Evolutionary conservation across 768 basidiomycete genomes (phyloP).

Genomic region (Plicaturopsis crispa): DNA sequence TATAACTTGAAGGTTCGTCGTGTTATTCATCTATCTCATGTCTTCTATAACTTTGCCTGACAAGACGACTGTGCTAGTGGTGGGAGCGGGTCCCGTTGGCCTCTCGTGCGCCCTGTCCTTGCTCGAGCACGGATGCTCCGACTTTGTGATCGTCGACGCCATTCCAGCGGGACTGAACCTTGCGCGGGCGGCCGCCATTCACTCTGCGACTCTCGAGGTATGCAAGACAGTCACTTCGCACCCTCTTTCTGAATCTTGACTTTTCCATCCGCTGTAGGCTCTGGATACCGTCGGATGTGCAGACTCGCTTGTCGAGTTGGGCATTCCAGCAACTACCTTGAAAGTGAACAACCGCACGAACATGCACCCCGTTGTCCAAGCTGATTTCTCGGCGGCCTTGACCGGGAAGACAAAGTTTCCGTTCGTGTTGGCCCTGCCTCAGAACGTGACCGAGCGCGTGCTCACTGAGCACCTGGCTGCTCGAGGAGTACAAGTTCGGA

Average conservation of each 20-base stretch:
- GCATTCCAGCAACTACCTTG: constrained; percentile 22
- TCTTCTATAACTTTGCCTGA: constrained; percentile 16
- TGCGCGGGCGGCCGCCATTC: constrained; percentile 39
- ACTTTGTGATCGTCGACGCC: constrained; percentile 38
- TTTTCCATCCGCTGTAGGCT: constrained; percentile 33
- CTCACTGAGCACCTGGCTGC: constrained; percentile 26
- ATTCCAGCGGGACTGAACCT: constrained; percentile 20
- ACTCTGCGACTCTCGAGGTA: constrained; percentile 48
- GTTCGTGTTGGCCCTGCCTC: constrained; percentile 34
- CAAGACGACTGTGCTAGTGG: constrained; percentile 35
- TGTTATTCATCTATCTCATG: no score
- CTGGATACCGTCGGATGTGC: constrained; percentile 37
- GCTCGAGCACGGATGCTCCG: constrained; percentile 28
- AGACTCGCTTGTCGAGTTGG: constrained; percentile 27
- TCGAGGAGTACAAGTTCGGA: constrained; percentile 23
- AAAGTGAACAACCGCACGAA: constrained; percentile 19
- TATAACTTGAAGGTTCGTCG: no score
- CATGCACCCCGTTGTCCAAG: neutral
- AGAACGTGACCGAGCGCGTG: constrained; percentile 34
- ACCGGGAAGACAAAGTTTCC: constrained; percentile 34
- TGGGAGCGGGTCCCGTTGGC: constrained; percentile 44
- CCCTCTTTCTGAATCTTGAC: no score
- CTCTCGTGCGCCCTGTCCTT: constrained; percentile 40
- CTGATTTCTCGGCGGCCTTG: constrained; percentile 26
- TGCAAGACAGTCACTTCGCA: no score